phyloP scores from a whole-genome alignment of 1,284 basidiomycete genomes.

The Marasmius tenuissimus region DNA sequence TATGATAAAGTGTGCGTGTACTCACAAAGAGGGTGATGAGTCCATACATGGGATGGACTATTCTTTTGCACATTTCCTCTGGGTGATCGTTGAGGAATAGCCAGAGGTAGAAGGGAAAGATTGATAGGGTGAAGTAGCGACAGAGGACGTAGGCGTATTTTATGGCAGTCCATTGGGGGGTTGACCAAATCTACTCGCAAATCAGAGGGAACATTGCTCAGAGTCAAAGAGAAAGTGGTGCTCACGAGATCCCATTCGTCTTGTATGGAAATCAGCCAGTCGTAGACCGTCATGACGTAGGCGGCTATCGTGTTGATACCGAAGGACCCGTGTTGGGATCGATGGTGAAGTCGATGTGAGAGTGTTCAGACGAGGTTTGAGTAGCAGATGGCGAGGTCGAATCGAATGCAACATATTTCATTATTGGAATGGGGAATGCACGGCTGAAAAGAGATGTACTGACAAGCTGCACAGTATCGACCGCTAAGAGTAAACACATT shows the following conservation, averaged over 20 bases:
- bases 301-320: background rate
- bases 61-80: constrained; percentile 13
- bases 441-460: background rate
- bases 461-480: background rate
- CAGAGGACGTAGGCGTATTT: constrained; percentile 26
- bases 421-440: too few species aligned
- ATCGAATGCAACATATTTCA: too few species aligned
- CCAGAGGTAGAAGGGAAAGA: constrained; percentile 23
- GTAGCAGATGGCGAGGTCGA: too few species aligned
- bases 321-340: background rate
- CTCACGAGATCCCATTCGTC: constrained; percentile 19
- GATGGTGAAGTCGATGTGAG: background rate
- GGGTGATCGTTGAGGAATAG: constrained; percentile 19
- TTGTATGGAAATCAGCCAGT: constrained; percentile 6
- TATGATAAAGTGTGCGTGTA: background rate
- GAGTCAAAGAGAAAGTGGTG: background rate
- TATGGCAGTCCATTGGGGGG: constrained; percentile 21
- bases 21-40: constrained; percentile 18
- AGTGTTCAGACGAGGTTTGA: too few species aligned
- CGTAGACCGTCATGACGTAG: background rate
- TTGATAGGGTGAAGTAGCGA: constrained; percentile 26
- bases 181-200: constrained; percentile 21
- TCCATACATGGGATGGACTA: constrained; percentile 19
- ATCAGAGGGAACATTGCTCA: background rate
- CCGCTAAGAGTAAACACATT: background rate